Base-by-base conservation (phyloP, 345 rosid species). In the Populus pruinosa region DNA sequence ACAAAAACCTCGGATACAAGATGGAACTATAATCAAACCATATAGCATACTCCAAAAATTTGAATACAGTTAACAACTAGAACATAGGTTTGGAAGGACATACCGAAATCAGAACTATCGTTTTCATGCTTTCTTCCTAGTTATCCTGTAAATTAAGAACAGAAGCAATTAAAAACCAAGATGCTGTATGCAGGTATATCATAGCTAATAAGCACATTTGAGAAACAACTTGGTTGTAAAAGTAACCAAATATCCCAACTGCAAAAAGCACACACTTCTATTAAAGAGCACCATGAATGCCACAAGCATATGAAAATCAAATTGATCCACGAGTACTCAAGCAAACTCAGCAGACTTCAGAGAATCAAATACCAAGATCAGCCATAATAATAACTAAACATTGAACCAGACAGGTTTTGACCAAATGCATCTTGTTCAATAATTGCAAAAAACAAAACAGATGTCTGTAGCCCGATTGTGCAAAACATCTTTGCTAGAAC, bases 91-190 rank as follows among this genome's bases (percentile, higher is more conserved):
- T 1, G 18, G 29, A 35, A 44, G 23, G 56, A 18, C 33, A n/a
- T 39, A 50, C 81, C 66, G 2, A 49, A 25, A 41, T 21, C 0
- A 61, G 65, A 69, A 33, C 66, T 29, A 39, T 68, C 43, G 16
- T 44, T 78, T 77, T 88, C 88, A 96, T 67, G 99, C 98, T 89
- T 93, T 93, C 83, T 96, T 96, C 86, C 98, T 86, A 16, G 97
- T 91, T 83, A 93, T 88, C 92, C 99, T 96, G 94, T 84, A 72
- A 74, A 77, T 74, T 68, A 39, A 69, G 33, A 69, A 68, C 80
- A 38, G 33, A 29, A 14, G 7, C 39, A 70, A 64, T 83, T 77
- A 67, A 38, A 23, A 67, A 47, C 47, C 31, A 43, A 31, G 56
- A 1, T 67, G 39, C 29, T 17, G 33, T 10, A 36, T 21, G 67